Conservation (phyloP, 2,329 filamentous ascomycete species). For the Ascochyta koolunga region DNA sequence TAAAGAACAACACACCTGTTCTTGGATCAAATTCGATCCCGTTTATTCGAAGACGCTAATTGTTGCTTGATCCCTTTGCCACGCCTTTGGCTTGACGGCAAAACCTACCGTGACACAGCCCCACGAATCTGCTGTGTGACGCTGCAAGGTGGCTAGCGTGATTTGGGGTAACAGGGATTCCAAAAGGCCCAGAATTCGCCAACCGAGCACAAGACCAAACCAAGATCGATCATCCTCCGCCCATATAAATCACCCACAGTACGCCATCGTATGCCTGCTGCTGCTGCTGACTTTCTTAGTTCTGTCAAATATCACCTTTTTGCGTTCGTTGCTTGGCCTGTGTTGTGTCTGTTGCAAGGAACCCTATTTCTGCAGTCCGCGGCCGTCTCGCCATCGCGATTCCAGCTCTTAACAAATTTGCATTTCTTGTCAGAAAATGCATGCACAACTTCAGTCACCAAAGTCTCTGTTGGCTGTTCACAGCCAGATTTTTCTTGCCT, state of each 20-base stretch:
- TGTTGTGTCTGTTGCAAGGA: background rate
- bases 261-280: background rate
- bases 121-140: conserved; percentile 5
- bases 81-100: conserved; percentile 1
- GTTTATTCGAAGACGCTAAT: background rate
- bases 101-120: background rate
- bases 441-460: background rate
- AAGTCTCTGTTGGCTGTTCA: background rate
- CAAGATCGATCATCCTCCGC: background rate
- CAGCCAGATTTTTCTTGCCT: background rate
- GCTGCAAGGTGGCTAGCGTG: conserved; percentile 3
- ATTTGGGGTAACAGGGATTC: background rate
- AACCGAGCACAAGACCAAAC: conserved; percentile 4
- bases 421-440: background rate
- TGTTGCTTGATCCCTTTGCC: background rate
- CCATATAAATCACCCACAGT: background rate
- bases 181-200: conserved; percentile 12
- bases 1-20: background rate
- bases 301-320: background rate
- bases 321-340: background rate
- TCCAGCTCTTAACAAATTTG: background rate
- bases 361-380: background rate
- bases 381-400: background rate
- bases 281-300: background rate
- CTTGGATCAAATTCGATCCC: background rate